Conservation (phyloP, 768 basidiomycete species). For the Pleurotus eryngii region DNA sequence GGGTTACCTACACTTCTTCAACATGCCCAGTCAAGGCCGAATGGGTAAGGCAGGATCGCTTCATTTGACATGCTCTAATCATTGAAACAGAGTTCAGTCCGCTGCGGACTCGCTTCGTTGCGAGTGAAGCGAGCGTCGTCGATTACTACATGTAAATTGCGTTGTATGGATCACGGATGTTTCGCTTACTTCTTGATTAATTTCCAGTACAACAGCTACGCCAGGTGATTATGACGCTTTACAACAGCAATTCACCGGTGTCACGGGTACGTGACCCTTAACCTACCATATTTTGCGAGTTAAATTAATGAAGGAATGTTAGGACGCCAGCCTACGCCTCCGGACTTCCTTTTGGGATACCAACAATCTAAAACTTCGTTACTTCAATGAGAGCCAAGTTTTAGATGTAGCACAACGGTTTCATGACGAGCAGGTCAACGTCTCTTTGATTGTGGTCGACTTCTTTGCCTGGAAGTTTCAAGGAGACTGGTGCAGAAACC, state of each 20-base stretch:
- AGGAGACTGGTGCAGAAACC: constrained; percentile 28
- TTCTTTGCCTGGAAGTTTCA: constrained; percentile 36
- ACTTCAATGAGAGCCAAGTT: constrained; percentile 32
- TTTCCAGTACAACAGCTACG: constrained; percentile 27
- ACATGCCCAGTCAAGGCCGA: constrained; percentile 32
- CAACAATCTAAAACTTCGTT: constrained; percentile 36
- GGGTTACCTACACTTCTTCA: constrained; percentile 35
- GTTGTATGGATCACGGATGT: too few species aligned
- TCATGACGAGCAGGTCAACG: constrained; percentile 32
- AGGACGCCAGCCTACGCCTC: constrained; percentile 34
- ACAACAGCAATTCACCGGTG: constrained; percentile 31
- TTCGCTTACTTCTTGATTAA: neutral
- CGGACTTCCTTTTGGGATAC: constrained; percentile 32
- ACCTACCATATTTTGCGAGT: too few species aligned
- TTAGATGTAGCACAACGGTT: constrained; percentile 31
- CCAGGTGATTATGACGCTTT: constrained; percentile 33
- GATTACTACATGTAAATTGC: constrained; percentile 31
- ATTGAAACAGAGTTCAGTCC: constrained; percentile 25
- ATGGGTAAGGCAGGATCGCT: constrained; percentile 19
- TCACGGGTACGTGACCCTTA: constrained; percentile 23
- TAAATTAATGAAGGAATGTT: neutral
- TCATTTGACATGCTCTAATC: neutral
- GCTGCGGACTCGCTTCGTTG: constrained; percentile 27
- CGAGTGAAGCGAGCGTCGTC: constrained; percentile 29
- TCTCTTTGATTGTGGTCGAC: constrained; percentile 33